Evolutionary conservation across 2,329 filamentous ascomycete genomes (phyloP), one percentile per base, ranked within the genome.

Genomic region (Amauroascus verrucosus): DNA sequence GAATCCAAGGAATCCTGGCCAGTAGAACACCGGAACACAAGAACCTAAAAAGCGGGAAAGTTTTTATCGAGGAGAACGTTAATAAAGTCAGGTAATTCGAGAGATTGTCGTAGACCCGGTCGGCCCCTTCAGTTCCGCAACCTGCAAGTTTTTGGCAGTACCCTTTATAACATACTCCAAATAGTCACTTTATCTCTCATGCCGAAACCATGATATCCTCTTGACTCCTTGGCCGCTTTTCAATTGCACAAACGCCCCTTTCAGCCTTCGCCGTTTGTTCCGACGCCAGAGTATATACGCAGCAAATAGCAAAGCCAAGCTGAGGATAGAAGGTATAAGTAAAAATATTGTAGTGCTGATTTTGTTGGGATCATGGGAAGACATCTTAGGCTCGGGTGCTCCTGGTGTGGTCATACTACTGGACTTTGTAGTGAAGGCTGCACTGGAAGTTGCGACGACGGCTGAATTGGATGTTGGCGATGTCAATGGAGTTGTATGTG

Each of bases 191-290:
- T 22, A 50, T 50, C 48, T 41, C 22, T 50, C 48, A 43, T 41
- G 4, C 33, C 48, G 35, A 32, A 50, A 50, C 48, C 48, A 50
- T 3, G 48, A 43, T 33, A 43, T 30, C 11, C 35, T 41, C 35
- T 30, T 35, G 13, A 50, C 24, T 6, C 48, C 35, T 20, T 37
- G 16, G 3, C 7, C 8, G 4, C 2, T 4, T 26, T 26, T 26
- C n/a, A 6, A 4, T 7, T 26, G 45, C 18, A 38, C 47, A 14
- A 2, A 7, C 6, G 6, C 48, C 14, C 2, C 13, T 6, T 11
- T 41, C 16, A 5, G 6, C 5, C 8, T 18, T 30, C 48, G 48
- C 24, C 32, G 24, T 16, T 11, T 32, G 16, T 41, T 43, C 11
- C 48, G 37, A 6, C 37, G 48, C 13, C 48, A 32, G 18, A 50